These are phyloP conservation scores for Brassica balearica DNA, from an alignment of 441 rosid genomes.

Conservation along the genomic window DNA sequence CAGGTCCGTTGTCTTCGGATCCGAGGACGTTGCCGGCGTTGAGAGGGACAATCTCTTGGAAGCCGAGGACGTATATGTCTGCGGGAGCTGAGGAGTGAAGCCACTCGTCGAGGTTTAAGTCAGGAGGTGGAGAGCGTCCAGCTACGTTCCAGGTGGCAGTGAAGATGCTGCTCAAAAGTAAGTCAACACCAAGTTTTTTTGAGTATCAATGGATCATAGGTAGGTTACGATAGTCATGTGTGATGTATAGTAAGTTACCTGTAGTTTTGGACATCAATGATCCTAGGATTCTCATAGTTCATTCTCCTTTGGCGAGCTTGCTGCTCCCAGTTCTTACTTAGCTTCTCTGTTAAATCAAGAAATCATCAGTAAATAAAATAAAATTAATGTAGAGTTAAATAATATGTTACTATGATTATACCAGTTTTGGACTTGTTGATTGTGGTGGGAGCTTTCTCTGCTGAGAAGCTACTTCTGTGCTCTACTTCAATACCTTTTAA, in stretches of 20 bases:
- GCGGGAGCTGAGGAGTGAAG: slow-evolving; percentile 94
- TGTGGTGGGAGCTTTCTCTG: too few species aligned
- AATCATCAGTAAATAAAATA: slow-evolving; percentile 10
- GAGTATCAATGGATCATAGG: slow-evolving; percentile 17
- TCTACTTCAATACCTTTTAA: too few species aligned
- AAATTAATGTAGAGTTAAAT: not conserved
- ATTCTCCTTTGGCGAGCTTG: too few species aligned
- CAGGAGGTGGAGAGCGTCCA: slow-evolving; percentile 87
- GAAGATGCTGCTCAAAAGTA: slow-evolving; percentile 70
- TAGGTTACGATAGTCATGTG: too few species aligned
- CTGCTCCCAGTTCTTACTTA: slow-evolving; percentile 71
- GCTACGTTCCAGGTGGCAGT: slow-evolving; percentile 97
- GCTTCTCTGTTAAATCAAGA: slow-evolving; percentile 58
- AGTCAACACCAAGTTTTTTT: too few species aligned
- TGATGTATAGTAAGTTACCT: too few species aligned
- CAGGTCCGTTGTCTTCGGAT: slow-evolving; percentile 98
- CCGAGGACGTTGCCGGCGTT: slow-evolving; percentile 97
- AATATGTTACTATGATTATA: not conserved
- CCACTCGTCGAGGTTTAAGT: slow-evolving; percentile 92
- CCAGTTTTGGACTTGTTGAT: too few species aligned
- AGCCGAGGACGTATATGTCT: slow-evolving; percentile 94
- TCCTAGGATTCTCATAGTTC: too few species aligned
- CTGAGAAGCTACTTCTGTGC: too few species aligned
- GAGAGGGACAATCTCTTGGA: slow-evolving; percentile 97
- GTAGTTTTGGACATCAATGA: too few species aligned